phyloP scores from a whole-genome alignment of 495 filamentous ascomycete species.

The Parathielavia hyrcaniae region DNA sequence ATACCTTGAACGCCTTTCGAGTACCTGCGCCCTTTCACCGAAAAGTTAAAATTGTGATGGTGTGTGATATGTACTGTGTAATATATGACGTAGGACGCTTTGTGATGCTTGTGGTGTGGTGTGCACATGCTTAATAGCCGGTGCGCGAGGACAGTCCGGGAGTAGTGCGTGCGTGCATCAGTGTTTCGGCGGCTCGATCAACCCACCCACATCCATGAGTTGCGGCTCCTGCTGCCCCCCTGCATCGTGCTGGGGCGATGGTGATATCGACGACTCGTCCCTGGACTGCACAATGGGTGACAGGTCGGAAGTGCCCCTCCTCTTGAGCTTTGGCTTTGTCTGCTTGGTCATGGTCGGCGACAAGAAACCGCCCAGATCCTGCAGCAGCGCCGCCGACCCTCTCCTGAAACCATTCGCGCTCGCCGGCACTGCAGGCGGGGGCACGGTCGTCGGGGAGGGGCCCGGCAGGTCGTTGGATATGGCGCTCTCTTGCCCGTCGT shows the following conservation, averaged over 20 bases:
- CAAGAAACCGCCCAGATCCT: conserved; percentile 54
- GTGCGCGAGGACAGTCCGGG: background rate
- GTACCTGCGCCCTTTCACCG: too few relatives aligned
- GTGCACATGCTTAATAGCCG: background rate
- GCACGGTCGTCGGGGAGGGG: conserved; percentile 25
- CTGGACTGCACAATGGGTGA: conserved; percentile 34
- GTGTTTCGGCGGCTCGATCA: conserved; percentile 31
- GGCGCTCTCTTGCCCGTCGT: conserved; percentile 33
- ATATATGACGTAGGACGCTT: too few relatives aligned
- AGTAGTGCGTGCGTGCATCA: background rate
- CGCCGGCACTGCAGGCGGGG: conserved; percentile 33
- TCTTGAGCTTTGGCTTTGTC: conserved; percentile 17
- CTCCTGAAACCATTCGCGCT: conserved; percentile 33
- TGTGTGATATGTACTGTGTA: too few relatives aligned
- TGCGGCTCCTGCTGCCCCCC: conserved; percentile 28
- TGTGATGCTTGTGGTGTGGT: background rate
- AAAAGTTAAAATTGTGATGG: too few relatives aligned
- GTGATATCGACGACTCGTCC: conserved; percentile 17
- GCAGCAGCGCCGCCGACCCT: conserved; percentile 50
- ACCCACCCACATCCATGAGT: conserved; percentile 51
- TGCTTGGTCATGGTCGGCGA: conserved; percentile 28
- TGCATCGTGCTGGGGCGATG: background rate
- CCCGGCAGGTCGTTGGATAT: conserved; percentile 28
- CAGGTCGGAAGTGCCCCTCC: conserved; percentile 25
- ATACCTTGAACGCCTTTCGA: background rate